Conservation (phyloP, 768 basidiomycete genomes). For the Kwoniella botswanensis region DNA sequence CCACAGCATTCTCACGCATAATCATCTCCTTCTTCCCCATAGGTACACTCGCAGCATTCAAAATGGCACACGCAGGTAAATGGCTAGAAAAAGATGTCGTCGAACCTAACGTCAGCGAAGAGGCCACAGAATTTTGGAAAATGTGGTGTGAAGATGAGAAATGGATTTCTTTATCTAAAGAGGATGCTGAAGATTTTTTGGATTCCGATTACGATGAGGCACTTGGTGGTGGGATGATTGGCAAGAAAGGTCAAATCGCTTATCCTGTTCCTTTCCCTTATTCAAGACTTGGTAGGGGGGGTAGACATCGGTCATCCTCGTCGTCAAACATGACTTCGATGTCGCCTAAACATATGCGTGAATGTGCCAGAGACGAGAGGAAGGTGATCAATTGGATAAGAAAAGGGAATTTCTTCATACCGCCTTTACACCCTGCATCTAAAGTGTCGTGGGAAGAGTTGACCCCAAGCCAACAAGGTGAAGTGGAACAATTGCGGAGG, state of each 20-base stretch:
- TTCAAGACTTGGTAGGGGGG: constrained; percentile 1
- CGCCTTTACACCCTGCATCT: constrained; percentile 42
- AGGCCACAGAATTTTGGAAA: constrained; percentile 47
- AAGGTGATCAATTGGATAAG: not conserved
- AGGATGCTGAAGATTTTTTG: constrained; percentile 28
- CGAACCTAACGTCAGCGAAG: constrained; percentile 30
- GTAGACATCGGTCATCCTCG: not conserved
- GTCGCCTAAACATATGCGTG: constrained; percentile 9
- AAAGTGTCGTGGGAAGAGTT: constrained; percentile 36
- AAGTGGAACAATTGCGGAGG: constrained; percentile 40
- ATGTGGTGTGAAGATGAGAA: constrained; percentile 54
- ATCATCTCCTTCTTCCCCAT: constrained; percentile 54
- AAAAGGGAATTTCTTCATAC: constrained; percentile 37
- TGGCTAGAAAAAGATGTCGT: constrained; percentile 30
- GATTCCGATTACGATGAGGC: constrained; percentile 25
- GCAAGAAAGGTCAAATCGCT: constrained; percentile 26
- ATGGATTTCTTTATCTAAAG: constrained; percentile 16
- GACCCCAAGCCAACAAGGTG: constrained; percentile 14
- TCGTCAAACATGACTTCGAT: not conserved
- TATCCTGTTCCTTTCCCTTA: constrained; percentile 29
- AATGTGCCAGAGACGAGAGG: constrained; percentile 5
- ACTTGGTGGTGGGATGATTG: constrained; percentile 16
- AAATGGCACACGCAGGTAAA: constrained; percentile 24
- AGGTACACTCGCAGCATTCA: constrained; percentile 45
- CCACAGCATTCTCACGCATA: constrained; percentile 49